phyloP scores from a whole-genome alignment of 768 basidiomycete species.

The Suillus subluteus region DNA sequence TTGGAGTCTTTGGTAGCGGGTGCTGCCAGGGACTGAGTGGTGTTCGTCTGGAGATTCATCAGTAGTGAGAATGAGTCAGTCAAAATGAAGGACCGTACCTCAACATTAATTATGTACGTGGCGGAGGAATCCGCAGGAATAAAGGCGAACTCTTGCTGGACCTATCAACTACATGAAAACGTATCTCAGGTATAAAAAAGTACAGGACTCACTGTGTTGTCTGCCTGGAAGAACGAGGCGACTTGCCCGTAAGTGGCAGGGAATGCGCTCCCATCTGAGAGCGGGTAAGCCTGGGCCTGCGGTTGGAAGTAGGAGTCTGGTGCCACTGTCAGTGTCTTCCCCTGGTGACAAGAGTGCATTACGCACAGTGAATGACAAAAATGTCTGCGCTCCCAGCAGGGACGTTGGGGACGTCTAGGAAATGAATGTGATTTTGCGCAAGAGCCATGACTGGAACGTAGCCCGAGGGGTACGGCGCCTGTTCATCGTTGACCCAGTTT shows the following conservation, averaged over 20 bases:
- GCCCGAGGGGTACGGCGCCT: conserved; percentile 55
- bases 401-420: conserved; percentile 71
- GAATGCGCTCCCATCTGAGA: conserved; percentile 51
- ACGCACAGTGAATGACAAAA: conserved; percentile 88
- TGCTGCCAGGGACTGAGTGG: conserved; percentile 61
- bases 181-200: neutral
- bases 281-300: conserved; percentile 58
- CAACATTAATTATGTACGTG: conserved; percentile 76
- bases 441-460: conserved; percentile 80
- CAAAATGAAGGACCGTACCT: conserved; percentile 41
- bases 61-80: neutral
- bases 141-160: conserved; percentile 77
- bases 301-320: conserved; percentile 84
- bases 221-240: conserved; percentile 65
- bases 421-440: conserved; percentile 87
- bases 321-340: neutral
- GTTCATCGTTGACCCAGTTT: conserved; percentile 65
- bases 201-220: conserved; percentile 44
- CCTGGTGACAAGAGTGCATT: too few relatives aligned
- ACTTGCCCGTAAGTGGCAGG: conserved; percentile 71
- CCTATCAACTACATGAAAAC: conserved; percentile 35
- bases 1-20: conserved; percentile 61
- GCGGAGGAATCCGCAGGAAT: conserved; percentile 73
- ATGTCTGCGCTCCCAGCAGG: conserved; percentile 74
- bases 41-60: conserved; percentile 51